phyloP scores from a whole-genome alignment of 208 protist species.

The Leptomonas pyrrhocoris region DNA sequence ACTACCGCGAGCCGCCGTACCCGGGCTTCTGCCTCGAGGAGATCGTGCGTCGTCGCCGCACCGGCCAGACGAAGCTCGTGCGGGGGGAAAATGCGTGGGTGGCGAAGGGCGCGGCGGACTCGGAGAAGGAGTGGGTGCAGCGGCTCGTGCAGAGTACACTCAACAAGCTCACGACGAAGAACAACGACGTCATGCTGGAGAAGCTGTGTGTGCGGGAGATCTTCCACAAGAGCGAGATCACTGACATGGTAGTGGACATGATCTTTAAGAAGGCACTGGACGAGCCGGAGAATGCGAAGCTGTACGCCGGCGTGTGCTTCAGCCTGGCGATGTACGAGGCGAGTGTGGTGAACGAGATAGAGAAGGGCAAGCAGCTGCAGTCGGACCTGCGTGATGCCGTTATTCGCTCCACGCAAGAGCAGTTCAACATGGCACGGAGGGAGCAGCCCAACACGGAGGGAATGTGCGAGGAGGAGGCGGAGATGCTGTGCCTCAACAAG shows the following conservation, averaged over 20 bases:
- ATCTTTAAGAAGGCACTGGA: constrained; percentile 88
- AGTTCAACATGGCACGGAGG: constrained; percentile 50
- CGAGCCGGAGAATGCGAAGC: constrained; percentile 84
- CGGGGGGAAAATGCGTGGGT: constrained; percentile 85
- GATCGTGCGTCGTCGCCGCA: constrained; percentile 58
- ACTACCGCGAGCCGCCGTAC: constrained; percentile 81
- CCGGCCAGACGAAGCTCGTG: constrained; percentile 72
- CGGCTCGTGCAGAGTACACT: constrained; percentile 80
- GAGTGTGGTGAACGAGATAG: constrained; percentile 29
- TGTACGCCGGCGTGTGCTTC: constrained; percentile 82
- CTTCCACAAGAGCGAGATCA: constrained; percentile 61
- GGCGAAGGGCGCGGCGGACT: constrained; percentile 66
- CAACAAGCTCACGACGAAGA: constrained; percentile 83
- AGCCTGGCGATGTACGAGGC: constrained; percentile 82
- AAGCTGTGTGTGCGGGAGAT: constrained; percentile 68
- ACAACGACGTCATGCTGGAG: constrained; percentile 69
- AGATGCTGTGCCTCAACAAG: constrained; percentile 58
- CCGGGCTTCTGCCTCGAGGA: constrained; percentile 88
- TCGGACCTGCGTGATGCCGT: constrained; percentile 82
- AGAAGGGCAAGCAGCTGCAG: constrained; percentile 36
- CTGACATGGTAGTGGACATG: constrained; percentile 64
- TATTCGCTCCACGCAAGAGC: constrained; percentile 53
- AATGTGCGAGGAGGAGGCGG: constrained; percentile 66
- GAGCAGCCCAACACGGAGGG: constrained; percentile 32
- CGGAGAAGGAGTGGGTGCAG: constrained; percentile 81